Evolutionary conservation across 2,329 filamentous ascomycete species (phyloP).

Genomic region (Sarocladium strictum): DNA sequence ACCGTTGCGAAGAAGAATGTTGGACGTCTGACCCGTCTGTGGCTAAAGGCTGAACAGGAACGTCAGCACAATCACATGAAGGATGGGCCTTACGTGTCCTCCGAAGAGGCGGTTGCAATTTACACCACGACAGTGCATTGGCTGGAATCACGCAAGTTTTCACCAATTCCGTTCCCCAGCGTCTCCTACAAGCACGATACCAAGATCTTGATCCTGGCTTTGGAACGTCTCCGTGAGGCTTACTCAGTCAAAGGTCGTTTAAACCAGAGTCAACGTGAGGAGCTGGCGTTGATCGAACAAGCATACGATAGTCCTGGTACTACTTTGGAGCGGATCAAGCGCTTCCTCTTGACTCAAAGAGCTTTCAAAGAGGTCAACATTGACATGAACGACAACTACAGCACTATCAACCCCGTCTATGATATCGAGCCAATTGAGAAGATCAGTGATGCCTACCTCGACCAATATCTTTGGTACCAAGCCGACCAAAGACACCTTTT

Average conservation of each 20-base stretch:
- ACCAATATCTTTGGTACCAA: conserved; percentile 99
- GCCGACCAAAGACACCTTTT: conserved; percentile 96
- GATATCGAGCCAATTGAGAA: conserved; percentile 99
- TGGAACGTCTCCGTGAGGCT: conserved; percentile 87
- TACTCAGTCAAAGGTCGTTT: conserved; percentile 96
- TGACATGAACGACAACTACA: conserved; percentile 99
- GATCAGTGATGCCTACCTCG: conserved; percentile 96
- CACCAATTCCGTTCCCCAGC: conserved; percentile 96
- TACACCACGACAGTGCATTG: conserved; percentile 99
- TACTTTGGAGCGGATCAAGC: conserved; percentile 92
- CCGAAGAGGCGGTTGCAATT: conserved; percentile 96
- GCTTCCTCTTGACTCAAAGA: conserved; percentile 91
- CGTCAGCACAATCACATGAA: conserved; percentile 99
- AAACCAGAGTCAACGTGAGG: conserved; percentile 96
- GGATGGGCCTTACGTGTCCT: conserved; percentile 96
- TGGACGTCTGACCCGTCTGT: conserved; percentile 85
- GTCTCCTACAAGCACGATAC: conserved; percentile 99
- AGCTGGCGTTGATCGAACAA: conserved; percentile 93
- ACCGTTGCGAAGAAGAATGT: conserved; percentile 99
- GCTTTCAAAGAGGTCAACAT: conserved; percentile 99
- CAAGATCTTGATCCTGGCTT: conserved; percentile 92
- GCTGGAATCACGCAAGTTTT: conserved; percentile 97
- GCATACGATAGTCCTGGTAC: conserved; percentile 97
- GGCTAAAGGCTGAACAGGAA: conserved; percentile 98
- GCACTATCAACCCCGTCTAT: conserved; percentile 97